Percentiles rank a stretch among this genome's conserved stretches.
These are phyloP conservation scores for Caryopteris hybrid DNA, from an alignment of 305 asterid genomes.

Conservation along the genomic window DNA sequence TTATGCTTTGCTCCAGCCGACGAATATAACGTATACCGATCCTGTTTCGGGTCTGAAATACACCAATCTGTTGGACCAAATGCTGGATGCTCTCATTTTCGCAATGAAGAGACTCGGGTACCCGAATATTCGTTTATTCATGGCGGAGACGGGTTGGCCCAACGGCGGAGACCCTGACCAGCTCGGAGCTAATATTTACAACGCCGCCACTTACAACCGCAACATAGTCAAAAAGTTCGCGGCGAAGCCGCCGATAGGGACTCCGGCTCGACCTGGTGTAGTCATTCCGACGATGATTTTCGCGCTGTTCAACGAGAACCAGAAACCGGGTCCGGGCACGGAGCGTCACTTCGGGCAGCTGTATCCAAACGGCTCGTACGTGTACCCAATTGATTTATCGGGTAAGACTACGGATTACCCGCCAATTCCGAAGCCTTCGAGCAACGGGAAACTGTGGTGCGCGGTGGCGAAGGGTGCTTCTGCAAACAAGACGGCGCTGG, in stretches of 20 bases:
- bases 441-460: conserved; percentile 75
- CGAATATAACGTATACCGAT: conserved; percentile 54
- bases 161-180: conserved; percentile 71
- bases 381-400: conserved; percentile 76
- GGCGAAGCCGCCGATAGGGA: conserved; percentile 62
- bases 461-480: conserved; percentile 41
- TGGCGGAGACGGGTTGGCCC: conserved; percentile 98
- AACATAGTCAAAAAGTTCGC: conserved; percentile 57
- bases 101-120: conserved; percentile 74
- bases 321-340: conserved; percentile 75
- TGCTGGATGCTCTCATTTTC: conserved; percentile 60
- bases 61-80: conserved; percentile 74
- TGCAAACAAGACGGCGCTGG: conserved; percentile 43
- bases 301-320: conserved; percentile 75
- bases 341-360: conserved; percentile 83
- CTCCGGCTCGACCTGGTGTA: conserved; percentile 57
- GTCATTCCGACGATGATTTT: conserved; percentile 59
- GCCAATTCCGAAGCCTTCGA: conserved; percentile 46
- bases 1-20: conserved; percentile 55
- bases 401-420: conserved; percentile 54
- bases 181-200: conserved; percentile 64
- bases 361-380: conserved; percentile 65
- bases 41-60: conserved; percentile 59
- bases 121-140: conserved; percentile 59
- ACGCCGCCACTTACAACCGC: conserved; percentile 84